phyloP scores from a whole-genome alignment of 2,329 filamentous ascomycete species.

The Phialophora verrucosa region DNA sequence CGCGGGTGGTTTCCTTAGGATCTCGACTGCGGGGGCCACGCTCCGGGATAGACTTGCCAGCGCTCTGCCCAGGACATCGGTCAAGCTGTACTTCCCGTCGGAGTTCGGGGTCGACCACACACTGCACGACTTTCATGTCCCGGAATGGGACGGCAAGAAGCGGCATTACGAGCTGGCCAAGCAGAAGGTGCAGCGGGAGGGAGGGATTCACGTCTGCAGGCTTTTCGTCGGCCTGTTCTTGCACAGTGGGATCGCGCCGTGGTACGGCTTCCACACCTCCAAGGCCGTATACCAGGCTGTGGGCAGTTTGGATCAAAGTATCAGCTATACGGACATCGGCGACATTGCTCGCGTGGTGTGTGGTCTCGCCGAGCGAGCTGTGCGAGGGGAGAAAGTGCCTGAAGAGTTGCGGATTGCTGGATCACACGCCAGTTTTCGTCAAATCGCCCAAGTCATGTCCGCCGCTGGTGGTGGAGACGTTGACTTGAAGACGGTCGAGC shows the following conservation, averaged over 20 bases:
- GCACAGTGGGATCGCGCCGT: constrained; percentile 45
- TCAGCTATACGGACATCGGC: constrained; percentile 44
- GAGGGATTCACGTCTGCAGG: constrained; percentile 41
- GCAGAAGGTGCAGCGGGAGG: constrained; percentile 17
- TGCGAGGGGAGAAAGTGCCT: constrained; percentile 37
- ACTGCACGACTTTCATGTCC: constrained; percentile 45
- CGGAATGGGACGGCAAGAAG: constrained; percentile 46
- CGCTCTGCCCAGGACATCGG: constrained; percentile 37
- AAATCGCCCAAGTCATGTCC: constrained; percentile 42
- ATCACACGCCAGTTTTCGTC: constrained; percentile 38
- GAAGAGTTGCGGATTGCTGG: constrained; percentile 41
- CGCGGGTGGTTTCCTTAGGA: not conserved
- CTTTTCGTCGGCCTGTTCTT: constrained; percentile 45
- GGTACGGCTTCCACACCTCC: constrained; percentile 44
- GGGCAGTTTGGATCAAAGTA: constrained; percentile 37
- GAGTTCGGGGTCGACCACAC: constrained; percentile 50
- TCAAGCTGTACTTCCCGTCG: constrained; percentile 47
- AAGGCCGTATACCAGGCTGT: constrained; percentile 43
- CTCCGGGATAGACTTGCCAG: constrained; percentile 43
- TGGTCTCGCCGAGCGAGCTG: constrained; percentile 4
- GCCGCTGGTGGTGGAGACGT: constrained; percentile 39
- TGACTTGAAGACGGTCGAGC: constrained; percentile 37
- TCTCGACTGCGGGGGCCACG: constrained; percentile 41
- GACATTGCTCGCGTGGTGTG: constrained; percentile 45
- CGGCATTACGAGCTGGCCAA: constrained; percentile 39